Percentiles rank a stretch among this genome's conserved stretches.
Evolutionary conservation across 768 basidiomycete genomes (phyloP).

Genomic region (Pisolithus albus): DNA sequence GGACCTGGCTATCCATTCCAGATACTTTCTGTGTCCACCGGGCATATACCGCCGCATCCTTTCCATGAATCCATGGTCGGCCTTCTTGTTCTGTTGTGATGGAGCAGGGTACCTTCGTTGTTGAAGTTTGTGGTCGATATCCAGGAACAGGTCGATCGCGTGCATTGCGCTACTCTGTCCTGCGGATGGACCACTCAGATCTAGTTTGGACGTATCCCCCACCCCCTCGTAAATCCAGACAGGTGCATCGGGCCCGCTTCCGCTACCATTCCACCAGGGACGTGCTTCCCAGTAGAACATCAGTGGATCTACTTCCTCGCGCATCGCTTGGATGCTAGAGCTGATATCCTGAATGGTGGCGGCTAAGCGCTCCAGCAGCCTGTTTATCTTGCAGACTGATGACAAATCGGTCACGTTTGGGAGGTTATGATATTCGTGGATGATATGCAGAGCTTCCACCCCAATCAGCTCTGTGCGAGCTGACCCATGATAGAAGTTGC

Average conservation of each 20-base stretch:
- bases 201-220: slow-evolving; percentile 46
- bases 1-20: slow-evolving; percentile 54
- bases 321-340: slow-evolving; percentile 60
- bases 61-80: slow-evolving; percentile 78
- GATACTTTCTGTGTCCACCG: slow-evolving; percentile 79
- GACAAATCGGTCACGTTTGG: slow-evolving; percentile 59
- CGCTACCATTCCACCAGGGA: slow-evolving; percentile 89
- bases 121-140: slow-evolving; percentile 81
- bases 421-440: slow-evolving; percentile 79
- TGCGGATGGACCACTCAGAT: slow-evolving; percentile 83
- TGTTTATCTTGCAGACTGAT: slow-evolving; percentile 59
- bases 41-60: slow-evolving; percentile 97
- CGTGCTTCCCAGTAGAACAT: slow-evolving; percentile 86
- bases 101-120: slow-evolving; percentile 63
- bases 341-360: slow-evolving; percentile 68
- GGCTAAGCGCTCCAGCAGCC: slow-evolving; percentile 64
- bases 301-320: slow-evolving; percentile 70
- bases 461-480: slow-evolving; percentile 83
- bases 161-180: slow-evolving; percentile 93
- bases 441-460: slow-evolving; percentile 77
- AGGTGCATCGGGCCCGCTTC: slow-evolving; percentile 41
- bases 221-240: slow-evolving; percentile 81
- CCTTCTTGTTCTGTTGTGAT: slow-evolving; percentile 57
- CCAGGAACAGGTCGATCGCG: slow-evolving; percentile 77
- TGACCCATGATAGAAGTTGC: slow-evolving; percentile 79